phyloP scores from a whole-genome alignment of 371 early-diverging fungal species.

The Mortierella sp. region DNA sequence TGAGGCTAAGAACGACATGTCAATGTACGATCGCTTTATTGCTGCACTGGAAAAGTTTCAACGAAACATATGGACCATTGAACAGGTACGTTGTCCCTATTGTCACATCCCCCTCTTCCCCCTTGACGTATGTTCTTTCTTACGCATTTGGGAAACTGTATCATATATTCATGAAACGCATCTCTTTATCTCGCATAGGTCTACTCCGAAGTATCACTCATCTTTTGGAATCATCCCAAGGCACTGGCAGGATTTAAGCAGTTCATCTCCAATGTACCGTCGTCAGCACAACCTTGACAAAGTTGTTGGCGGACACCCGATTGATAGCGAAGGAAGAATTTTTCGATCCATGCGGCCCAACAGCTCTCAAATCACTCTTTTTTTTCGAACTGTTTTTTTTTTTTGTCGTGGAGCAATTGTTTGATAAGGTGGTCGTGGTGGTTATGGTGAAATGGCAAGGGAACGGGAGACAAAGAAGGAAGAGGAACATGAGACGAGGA shows the following conservation, averaged over 20 bases:
- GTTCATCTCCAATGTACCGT: slow-evolving; percentile 42
- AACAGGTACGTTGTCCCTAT: slow-evolving; percentile 23
- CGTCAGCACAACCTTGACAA: slow-evolving; percentile 22
- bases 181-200: too few relatives aligned
- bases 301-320: too few relatives aligned
- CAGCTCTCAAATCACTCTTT: not conserved
- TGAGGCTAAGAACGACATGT: slow-evolving; percentile 47
- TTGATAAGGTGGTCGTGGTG: too few relatives aligned
- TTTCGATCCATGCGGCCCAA: too few relatives aligned
- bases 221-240: slow-evolving; percentile 54
- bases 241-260: slow-evolving; percentile 43
- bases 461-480: too few relatives aligned
- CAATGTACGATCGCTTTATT: slow-evolving; percentile 53
- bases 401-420: not conserved
- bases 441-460: too few relatives aligned
- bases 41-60: slow-evolving; percentile 53
- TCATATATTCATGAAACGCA: too few relatives aligned
- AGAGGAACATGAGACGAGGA: too few relatives aligned
- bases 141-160: too few relatives aligned
- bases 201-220: slow-evolving; percentile 51
- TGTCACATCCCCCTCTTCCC: too few relatives aligned
- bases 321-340: too few relatives aligned
- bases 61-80: slow-evolving; percentile 49
- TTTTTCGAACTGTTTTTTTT: not conserved
- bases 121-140: too few relatives aligned